Conservation (phyloP, 73 alveolate genomes). For the Paramecium sonneborni region DNA sequence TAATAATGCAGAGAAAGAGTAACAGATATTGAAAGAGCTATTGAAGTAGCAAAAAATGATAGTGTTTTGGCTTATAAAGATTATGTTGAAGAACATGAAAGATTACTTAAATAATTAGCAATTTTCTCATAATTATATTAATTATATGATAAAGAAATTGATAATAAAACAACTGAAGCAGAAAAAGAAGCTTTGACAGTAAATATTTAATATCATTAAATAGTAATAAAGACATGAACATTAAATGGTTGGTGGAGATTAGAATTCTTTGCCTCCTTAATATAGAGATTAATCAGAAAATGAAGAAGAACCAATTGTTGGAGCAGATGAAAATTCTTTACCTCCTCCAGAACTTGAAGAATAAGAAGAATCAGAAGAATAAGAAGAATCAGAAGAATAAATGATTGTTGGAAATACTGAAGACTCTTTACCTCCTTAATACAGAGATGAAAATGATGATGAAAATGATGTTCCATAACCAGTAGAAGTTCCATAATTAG, state of each 20-base stretch:
- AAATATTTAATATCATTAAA: not conserved
- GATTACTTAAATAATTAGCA: slow-evolving; percentile 21
- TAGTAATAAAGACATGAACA: not conserved
- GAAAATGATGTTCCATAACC: not conserved
- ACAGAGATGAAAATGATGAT: not conserved
- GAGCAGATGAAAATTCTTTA: not conserved
- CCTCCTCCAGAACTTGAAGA: not conserved
- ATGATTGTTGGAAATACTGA: not conserved
- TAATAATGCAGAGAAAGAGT: slow-evolving; percentile 20
- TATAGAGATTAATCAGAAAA: not conserved
- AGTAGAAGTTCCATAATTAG: not conserved
- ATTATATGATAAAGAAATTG: slow-evolving; percentile 48
- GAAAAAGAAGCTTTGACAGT: slow-evolving; percentile 25
- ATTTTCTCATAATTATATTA: not conserved
- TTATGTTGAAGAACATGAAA: slow-evolving; percentile 6
- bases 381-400: not conserved
- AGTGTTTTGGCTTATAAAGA: not conserved
- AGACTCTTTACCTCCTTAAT: not conserved
- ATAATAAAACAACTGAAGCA: slow-evolving; percentile 3
- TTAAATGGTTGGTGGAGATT: not conserved
- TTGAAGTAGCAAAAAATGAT: slow-evolving; percentile 40
- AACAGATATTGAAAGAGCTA: slow-evolving; percentile 21
- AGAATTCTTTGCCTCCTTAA: not conserved
- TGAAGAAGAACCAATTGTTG: not conserved
- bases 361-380: not conserved